Evolutionary conservation across 2,329 filamentous ascomycete species (phyloP), one percentile per base, ranked within the genome.

Genomic region (Pochonia chlamydosporia): DNA sequence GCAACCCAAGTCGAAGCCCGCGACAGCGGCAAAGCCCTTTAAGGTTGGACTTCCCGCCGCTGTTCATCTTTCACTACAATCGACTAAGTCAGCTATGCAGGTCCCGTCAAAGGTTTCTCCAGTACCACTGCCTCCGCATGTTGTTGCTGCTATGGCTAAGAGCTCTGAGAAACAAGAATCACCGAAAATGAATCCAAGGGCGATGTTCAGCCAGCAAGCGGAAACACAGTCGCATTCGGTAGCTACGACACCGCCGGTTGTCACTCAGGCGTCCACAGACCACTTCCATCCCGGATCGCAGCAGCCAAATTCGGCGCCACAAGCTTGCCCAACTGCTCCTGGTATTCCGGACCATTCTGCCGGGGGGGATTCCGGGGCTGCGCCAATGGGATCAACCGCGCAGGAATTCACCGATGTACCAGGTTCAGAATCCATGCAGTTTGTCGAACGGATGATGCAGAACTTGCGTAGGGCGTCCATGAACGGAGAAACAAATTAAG

Each of bases 381-480:
- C 43, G 25, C 40, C 44, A 9, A 31, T 28, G 35, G 20, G 35
- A 23, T 8, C n/a, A 23, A 23, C 7, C 21, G 52, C 52, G n/a
- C 64, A 65, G 30, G 65, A 63, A 14, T 67, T 72, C 43, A 60
- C 68, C 2, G 69, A 73, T 46, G 67, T 71, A 20, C 67, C 71
- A 8, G 67, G 65, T 10, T 56, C 61, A 42, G 71, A 72, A 54
- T 72, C 69, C n/a, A 68, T 70, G 63, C 63, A 71, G 23, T 65
- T 79, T 35, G 68, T 79, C 39, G 74, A 78, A 57, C 70, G 69
- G 51, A 73, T 80, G 67, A 72, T 80, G 67, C 57, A 60, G 37
- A 76, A 78, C 52, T 61, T 80, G 13, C 69, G 70, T 36, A 65
- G 70, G 43, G 70, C 68, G 9, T 66, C 64, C 13, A 40, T 46